Conservation (phyloP, 208 protist genomes). For the Wallacemonas sp. region DNA sequence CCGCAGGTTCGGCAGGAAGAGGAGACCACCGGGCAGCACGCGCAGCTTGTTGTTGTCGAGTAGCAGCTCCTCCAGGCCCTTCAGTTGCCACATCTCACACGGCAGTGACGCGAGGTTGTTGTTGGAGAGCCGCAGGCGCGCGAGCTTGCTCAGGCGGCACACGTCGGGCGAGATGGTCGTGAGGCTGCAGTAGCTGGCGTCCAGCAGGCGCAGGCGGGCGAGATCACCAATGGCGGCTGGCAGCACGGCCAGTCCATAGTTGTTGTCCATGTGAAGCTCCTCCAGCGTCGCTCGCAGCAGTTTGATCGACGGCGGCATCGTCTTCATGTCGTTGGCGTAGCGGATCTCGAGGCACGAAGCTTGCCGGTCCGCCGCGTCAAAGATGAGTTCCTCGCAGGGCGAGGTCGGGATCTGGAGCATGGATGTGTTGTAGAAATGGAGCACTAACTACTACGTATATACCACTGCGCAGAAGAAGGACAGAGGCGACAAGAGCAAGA, state of each 20-base stretch:
- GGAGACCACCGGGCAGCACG: slow-evolving; percentile 69
- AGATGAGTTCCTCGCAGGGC: slow-evolving; percentile 29
- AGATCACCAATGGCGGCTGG: slow-evolving; percentile 61
- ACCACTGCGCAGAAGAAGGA: too few relatives aligned
- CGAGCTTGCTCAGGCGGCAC: slow-evolving; percentile 56
- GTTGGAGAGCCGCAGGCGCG: slow-evolving; percentile 70
- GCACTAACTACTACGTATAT: slow-evolving; percentile 1
- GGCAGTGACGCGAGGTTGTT: slow-evolving; percentile 58
- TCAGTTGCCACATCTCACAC: slow-evolving; percentile 71
- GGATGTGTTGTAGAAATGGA: not conserved
- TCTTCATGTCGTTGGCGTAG: slow-evolving; percentile 41
- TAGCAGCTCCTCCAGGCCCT: slow-evolving; percentile 64
- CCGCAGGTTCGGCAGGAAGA: slow-evolving; percentile 68
- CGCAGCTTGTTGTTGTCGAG: slow-evolving; percentile 62
- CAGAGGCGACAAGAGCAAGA: slow-evolving; percentile 7
- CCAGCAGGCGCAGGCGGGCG: slow-evolving; percentile 54
- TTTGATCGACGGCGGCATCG: slow-evolving; percentile 36
- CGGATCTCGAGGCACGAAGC: slow-evolving; percentile 50
- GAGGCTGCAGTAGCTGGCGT: slow-evolving; percentile 71
- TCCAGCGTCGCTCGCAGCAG: slow-evolving; percentile 64
- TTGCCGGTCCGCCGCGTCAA: slow-evolving; percentile 49
- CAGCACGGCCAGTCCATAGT: slow-evolving; percentile 63
- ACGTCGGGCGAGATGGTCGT: slow-evolving; percentile 41
- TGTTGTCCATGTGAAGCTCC: slow-evolving; percentile 82
- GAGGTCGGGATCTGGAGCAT: slow-evolving; percentile 19